Evolutionary conservation across 495 filamentous ascomycete genomes (phyloP), one percentile per base, ranked within the genome.

Genomic region (Annulohypoxylon stygium): DNA sequence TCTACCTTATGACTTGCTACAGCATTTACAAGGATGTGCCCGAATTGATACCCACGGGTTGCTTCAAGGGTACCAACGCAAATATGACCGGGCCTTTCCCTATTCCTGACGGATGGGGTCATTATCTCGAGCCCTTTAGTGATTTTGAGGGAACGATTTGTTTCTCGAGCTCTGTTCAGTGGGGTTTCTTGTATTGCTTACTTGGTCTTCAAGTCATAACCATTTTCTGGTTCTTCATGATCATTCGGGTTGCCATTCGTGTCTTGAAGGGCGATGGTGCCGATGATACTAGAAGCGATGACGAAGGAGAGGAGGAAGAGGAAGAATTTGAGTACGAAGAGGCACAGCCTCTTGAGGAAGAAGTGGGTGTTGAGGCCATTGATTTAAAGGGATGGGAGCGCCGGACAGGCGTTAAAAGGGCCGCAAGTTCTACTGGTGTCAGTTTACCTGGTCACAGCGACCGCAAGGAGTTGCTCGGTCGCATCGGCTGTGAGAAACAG

Each of bases 171-270:
- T 85, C 83, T 20, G 87, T 97, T 77, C 89, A 91, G 70, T 92
- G 86, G 84, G 81, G 85, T 39, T 98, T 98, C 82, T 83, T 98
- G 9, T 85, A 85, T 36, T 85, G 93, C 60, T 86, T 98, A 14
- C 83, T 97, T 14, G 86, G 89, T 41, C 82, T 98, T n/a, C 93
- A 98, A 79, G 83, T 85, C 8, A 84, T 98, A 34, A 93, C 92
- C 16, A 82, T 97, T 36, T 84, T 95, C 73, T 98, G 95, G 95
- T 97, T 98, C 78, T 87, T 83, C 74, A 91, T 97, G 90, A 97
- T 98, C 75, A 76, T 93, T 30, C 87, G 88, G 26, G 92, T 98
- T 0, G 95, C 93, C 18, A 82, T 89, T 59, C 89, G 88, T 34
- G 92, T 97, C 1, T 74, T 98, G 16, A 87, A 83, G 53, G 94